Evolutionary conservation across 441 rosid genomes (phyloP), one percentile per base, ranked within the genome.

Genomic region (Pelargonium fulgidum): DNA sequence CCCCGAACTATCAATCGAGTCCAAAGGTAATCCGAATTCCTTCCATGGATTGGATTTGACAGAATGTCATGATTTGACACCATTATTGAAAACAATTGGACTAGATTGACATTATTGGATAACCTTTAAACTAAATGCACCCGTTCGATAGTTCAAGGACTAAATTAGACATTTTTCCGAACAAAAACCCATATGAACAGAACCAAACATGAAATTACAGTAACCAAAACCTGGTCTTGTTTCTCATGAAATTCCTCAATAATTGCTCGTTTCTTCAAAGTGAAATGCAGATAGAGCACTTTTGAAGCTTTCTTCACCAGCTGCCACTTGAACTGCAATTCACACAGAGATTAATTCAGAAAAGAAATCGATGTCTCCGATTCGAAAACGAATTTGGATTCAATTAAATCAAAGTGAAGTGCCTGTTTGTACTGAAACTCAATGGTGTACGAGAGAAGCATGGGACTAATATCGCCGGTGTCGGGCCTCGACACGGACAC

Each of bases 171-270:
- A 62, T 69, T 65, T 70, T 82, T 67, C 64, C 70, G 80, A 72
- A 72, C 19, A 74, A 17, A 58, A 24, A 33, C 4, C 4, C 39
- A 4, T 22, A 26, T 59, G 29, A 44, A 42, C 52, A 17, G 66
- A 20, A 24, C 68, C 8, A 45, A 42, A 36, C 19, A 3, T 7
- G 50, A 58, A 22, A 69, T 17, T 54, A 6, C 7, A n/a, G 8
- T 56, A 20, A 26, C 64, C 79, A 85, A 68, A 56, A 94, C 99
- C 96, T 95, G 99, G 75, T 95, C 99, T 74, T 95, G 99, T 85
- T 88, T 95, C 92, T 90, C 99, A 5, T 88, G 95, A 78, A 95
- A 87, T 78, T 95, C 99, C 87, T 95, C 98, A 52, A 95, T 78
- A 83, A 95, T 82, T 3, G 85, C 86, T 44, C 99, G 91, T 74